These are phyloP conservation scores for Debaryomyces hansenii DNA, from an alignment of 805 yeast species.

Conservation along the genomic window DNA sequence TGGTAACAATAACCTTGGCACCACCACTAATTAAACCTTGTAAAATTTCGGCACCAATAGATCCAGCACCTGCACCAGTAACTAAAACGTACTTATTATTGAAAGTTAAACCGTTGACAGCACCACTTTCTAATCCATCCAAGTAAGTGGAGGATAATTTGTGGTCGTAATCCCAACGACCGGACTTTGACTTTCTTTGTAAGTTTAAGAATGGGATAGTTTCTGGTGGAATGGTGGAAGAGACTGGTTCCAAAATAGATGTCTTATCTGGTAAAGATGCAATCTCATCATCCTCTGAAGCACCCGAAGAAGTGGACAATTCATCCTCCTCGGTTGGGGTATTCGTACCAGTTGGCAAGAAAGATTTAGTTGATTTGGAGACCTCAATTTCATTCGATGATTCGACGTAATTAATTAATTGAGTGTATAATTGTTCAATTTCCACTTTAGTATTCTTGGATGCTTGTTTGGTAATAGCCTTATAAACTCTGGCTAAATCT, in stretches of 20 bases:
- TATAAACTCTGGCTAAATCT: conserved; percentile 80
- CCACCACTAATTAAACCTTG: conserved; percentile 97
- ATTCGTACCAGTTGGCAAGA: conserved; percentile 45
- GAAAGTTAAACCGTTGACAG: conserved; percentile 90
- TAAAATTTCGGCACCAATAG: conserved; percentile 95
- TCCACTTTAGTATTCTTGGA: conserved; percentile 65
- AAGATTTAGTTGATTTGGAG: conserved; percentile 57
- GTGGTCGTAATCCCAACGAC: conserved; percentile 81
- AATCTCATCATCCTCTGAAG: conserved; percentile 73
- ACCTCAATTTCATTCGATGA: conserved; percentile 70
- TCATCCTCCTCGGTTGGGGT: conserved; percentile 34
- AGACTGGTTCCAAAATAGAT: conserved; percentile 69
- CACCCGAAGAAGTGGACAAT: conserved; percentile 31
- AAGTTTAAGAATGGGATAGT: conserved; percentile 94
- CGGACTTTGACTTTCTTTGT: conserved; percentile 70
- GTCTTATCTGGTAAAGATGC: conserved; percentile 79
- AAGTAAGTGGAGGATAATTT: conserved; percentile 73
- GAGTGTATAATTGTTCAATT: conserved; percentile 69
- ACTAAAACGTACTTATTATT: conserved; percentile 84
- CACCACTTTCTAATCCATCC: conserved; percentile 91
- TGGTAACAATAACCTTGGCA: conserved; percentile 94
- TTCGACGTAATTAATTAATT: conserved; percentile 67
- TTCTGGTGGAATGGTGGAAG: conserved; percentile 71
- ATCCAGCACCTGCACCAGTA: conserved; percentile 99
- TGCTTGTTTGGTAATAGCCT: conserved; percentile 72